Base-by-base conservation (phyloP, 345 rosid genomes). In the Aegle marmelos region DNA sequence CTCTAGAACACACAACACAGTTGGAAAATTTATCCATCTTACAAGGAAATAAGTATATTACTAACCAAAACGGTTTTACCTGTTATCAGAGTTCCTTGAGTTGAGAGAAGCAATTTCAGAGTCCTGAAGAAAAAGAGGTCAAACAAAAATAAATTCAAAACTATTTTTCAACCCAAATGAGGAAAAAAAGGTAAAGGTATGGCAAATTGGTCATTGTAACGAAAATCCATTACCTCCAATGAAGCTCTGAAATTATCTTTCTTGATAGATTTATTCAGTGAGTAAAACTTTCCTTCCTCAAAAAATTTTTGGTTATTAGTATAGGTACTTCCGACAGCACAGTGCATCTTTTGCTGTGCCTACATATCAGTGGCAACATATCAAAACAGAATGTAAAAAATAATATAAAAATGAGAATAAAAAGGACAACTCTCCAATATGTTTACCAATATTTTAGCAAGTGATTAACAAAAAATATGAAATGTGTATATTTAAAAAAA, bases 281-380 rank as follows among this genome's bases (percentile, higher is more conserved):
- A 50, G 73, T 70, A 73, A 82, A 54, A 68, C 60, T 80, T 68
- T 61, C 77, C 80, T 45, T 74, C 37, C 6, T 76, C 75, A 41
- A 68, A 53, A 28, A 73, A 63, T 41, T 37, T 78, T 61, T 77
- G 78, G 70, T 76, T 65, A 56, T 65, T 50, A 56, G 65, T 59
- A 65, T 37, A 72, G 75, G 79, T 80, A 79, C 70, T 77, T 63
- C 30, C 77, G 82, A 81, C 75, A 45, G 78, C 72, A 77, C 81
- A 76, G 62, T 73, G 81, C 83, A 83, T 83, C 79, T 79, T 84
- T 83, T 62, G 77, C 73, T 77, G 79, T 80, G 73, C 84, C 86
- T 82, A 62, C 70, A 73, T 30, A 25, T 72, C 77, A 67, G 24
- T 3, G 36, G 57, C 62, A 82, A 68, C 74, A 75, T 27, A 66